phyloP scores from a whole-genome alignment of 164 flowering plant species.

The Vitis labrusca region DNA sequence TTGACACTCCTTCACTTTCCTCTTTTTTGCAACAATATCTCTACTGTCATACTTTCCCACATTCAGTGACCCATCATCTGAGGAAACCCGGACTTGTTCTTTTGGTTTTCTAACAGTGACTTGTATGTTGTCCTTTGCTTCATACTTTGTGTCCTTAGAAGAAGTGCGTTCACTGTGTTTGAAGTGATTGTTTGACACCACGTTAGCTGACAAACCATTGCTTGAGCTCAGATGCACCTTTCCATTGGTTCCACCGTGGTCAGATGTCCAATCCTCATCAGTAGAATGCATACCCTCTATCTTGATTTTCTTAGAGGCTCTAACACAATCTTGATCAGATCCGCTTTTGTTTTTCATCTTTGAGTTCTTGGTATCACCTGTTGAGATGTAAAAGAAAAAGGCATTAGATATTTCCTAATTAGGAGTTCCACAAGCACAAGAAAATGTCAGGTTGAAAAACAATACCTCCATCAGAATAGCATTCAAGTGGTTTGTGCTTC shows the following conservation, averaged over 20 bases:
- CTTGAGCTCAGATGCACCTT: slow-evolving; percentile 32
- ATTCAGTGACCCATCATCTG: slow-evolving; percentile 24
- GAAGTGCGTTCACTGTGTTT: slow-evolving; percentile 17
- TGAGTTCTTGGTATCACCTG: slow-evolving; percentile 49
- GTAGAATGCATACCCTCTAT: slow-evolving; percentile 25
- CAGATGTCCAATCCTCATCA: slow-evolving; percentile 42
- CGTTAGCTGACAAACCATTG: slow-evolving; percentile 28
- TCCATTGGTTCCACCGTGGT: slow-evolving; percentile 21
- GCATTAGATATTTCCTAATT: background rate
- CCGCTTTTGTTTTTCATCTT: slow-evolving; percentile 49
- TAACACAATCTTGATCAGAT: slow-evolving; percentile 35
- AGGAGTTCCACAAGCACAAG: slow-evolving; percentile 2
- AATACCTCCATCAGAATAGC: slow-evolving; percentile 54
- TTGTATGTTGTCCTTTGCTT: slow-evolving; percentile 12
- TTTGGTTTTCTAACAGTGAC: slow-evolving; percentile 21
- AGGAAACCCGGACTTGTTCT: slow-evolving; percentile 17
- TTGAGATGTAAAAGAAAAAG: slow-evolving; percentile 7
- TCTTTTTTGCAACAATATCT: slow-evolving; percentile 33
- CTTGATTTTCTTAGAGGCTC: slow-evolving; percentile 63
- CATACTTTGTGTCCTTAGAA: slow-evolving; percentile 31
- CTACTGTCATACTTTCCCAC: slow-evolving; percentile 16
- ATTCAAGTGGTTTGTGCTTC: slow-evolving; percentile 35
- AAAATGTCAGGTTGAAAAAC: slow-evolving; percentile 8
- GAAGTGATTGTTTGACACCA: slow-evolving; percentile 30
- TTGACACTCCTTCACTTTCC: slow-evolving; percentile 34